These are phyloP conservation scores for Fusarium temperatum DNA, from an alignment of 2,329 filamentous ascomycete genomes.

Conservation along the genomic window DNA sequence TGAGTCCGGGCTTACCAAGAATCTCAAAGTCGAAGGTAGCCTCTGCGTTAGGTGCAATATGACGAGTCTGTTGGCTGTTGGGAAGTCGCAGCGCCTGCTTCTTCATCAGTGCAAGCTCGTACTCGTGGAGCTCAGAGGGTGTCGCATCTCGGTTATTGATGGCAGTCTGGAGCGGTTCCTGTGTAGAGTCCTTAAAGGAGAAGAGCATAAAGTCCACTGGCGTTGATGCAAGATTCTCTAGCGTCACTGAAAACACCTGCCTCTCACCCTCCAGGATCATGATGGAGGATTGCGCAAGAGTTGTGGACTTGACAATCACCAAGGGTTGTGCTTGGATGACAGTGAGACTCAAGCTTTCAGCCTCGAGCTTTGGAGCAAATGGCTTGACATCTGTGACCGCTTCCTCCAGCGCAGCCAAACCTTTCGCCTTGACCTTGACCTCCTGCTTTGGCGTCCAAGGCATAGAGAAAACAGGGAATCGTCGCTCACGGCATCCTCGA, in stretches of 20 bases:
- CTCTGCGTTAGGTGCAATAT: slow-evolving; percentile 73
- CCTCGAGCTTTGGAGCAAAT: slow-evolving; percentile 53
- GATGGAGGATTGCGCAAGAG: slow-evolving; percentile 82
- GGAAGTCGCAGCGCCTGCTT: slow-evolving; percentile 73
- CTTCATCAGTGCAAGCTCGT: slow-evolving; percentile 80
- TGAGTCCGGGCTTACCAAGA: slow-evolving; percentile 85
- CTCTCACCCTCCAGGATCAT: slow-evolving; percentile 95
- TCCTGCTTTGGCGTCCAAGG: slow-evolving; percentile 77
- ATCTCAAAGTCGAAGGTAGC: slow-evolving; percentile 84
- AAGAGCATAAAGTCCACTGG: slow-evolving; percentile 86
- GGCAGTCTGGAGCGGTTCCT: slow-evolving; percentile 77
- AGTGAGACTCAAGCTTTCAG: slow-evolving; percentile 68
- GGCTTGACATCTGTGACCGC: slow-evolving; percentile 52
- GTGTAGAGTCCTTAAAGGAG: slow-evolving; percentile 89
- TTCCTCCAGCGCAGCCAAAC: slow-evolving; percentile 66
- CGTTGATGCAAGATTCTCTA: slow-evolving; percentile 81
- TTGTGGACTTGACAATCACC: slow-evolving; percentile 77
- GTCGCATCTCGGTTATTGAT: slow-evolving; percentile 80
- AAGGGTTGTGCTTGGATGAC: slow-evolving; percentile 84
- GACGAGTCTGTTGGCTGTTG: slow-evolving; percentile 61
- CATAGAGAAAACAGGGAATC: slow-evolving; percentile 83
- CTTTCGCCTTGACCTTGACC: slow-evolving; percentile 79
- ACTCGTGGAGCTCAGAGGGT: slow-evolving; percentile 83
- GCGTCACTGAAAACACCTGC: slow-evolving; percentile 77
- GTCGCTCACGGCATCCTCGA: slow-evolving; percentile 80